phyloP scores from a whole-genome alignment of 2,329 filamentous ascomycete genomes.

The Teratosphaeria viscida region DNA sequence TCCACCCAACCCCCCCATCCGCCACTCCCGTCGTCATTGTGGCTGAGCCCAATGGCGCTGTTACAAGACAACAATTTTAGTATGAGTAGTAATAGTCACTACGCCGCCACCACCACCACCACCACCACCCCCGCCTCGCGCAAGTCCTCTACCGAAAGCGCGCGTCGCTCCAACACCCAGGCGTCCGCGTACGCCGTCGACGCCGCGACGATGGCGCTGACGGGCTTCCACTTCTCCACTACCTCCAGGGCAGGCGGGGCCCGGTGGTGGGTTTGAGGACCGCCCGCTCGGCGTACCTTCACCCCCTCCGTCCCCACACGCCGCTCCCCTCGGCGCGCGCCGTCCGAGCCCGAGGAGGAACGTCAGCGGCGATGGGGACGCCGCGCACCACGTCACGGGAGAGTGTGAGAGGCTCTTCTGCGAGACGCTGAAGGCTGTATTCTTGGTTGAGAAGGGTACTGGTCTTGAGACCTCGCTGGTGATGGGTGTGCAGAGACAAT shows the following conservation, averaged over 20 bases:
- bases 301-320: conserved; percentile 64
- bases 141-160: conserved; percentile 45
- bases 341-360: conserved; percentile 19
- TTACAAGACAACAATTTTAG: conserved; percentile 59
- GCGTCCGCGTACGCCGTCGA: conserved; percentile 87
- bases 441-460: conserved; percentile 88
- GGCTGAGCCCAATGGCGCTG: conserved; percentile 55
- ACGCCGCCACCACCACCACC: background rate
- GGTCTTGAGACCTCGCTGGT: conserved; percentile 70
- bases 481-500: conserved; percentile 54
- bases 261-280: conserved; percentile 71
- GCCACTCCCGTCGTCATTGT: conserved; percentile 29
- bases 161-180: conserved; percentile 57
- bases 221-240: conserved; percentile 79
- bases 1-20: background rate
- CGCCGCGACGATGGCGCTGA: conserved; percentile 54
- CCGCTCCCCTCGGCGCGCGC: conserved; percentile 6
- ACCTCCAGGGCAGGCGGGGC: conserved; percentile 66
- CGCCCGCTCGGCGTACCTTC: conserved; percentile 69
- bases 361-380: conserved; percentile 58
- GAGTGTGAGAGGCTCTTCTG: conserved; percentile 99
- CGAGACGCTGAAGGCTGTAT: conserved; percentile 84
- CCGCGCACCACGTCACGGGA: conserved; percentile 92
- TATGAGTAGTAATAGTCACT: conserved; percentile 56
- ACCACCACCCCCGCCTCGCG: conserved; percentile 1